Base-by-base conservation (phyloP, 2,329 filamentous ascomycete species). In the Fusarium robinianum region DNA sequence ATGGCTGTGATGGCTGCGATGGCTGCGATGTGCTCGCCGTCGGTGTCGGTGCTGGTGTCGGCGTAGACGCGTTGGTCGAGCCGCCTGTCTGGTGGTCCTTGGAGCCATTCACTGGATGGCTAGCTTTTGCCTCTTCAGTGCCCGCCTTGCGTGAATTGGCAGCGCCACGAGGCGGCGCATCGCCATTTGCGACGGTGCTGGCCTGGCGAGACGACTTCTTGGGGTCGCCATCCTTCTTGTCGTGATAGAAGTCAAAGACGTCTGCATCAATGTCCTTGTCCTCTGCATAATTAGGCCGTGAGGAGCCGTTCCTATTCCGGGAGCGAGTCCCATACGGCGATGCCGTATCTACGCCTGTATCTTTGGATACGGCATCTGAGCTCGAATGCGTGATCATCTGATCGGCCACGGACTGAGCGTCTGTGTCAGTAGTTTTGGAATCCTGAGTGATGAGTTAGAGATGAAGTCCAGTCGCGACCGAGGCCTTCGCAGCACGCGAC, bases 261-360 rank as follows among this genome's bases (percentile, higher is more conserved):
- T 97, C 94, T 69, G 88, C 83, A 62, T 97, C 92, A 58, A 91
- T 77, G 68, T 96, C 92, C 71, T 81, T 88, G 70, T 92, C 88
- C 72, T 99, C 94, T 36, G 94, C 92, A 70, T 99, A 99, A 71
- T 99, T 99, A 56, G 87, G 84, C 58, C 94, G 87, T 59, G 87
- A 79, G 57, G 80, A 83, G 62, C 87, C 87, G 45, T 81, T 85
- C 63, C 91, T 86, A 70, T 95, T 95, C 67, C 94, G 87, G 60
- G 91, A 96, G 62, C 91, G 87, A 66, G 94, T 99, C 63, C 92
- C 92, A 70, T 99, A 96, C 33, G 83, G 84, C 58, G 83, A 84
- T 36, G 85, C 74, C 45, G 65, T 73, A 55, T 79, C 77, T 57
- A 72, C 65, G 53, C 71, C 70, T 53, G 65, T 67, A 48, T 81